Conservation (phyloP, 352 stramenopile species). For the Pythium pyrilobum region DNA sequence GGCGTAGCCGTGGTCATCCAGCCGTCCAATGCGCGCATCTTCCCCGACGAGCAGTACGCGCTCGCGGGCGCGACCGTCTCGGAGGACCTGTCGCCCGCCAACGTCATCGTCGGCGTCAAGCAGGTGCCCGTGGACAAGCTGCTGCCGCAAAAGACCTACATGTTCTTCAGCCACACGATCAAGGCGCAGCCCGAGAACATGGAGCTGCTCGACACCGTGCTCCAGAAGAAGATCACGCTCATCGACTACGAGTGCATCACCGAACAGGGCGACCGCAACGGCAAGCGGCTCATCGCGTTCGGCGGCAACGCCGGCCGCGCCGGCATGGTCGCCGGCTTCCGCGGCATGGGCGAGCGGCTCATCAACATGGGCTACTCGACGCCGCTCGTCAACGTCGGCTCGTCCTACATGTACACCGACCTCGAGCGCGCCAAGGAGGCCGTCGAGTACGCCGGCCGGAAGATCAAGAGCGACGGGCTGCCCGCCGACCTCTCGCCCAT, state of each 20-base stretch:
- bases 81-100: slow-evolving; percentile 85
- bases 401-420: slow-evolving; percentile 92
- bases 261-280: slow-evolving; percentile 63
- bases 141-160: slow-evolving; percentile 91
- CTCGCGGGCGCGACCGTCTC: slow-evolving; percentile 83
- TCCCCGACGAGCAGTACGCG: slow-evolving; percentile 91
- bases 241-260: slow-evolving; percentile 97
- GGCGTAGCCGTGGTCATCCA: slow-evolving; percentile 92
- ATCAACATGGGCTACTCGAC: slow-evolving; percentile 91
- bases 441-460: slow-evolving; percentile 73
- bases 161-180: slow-evolving; percentile 97
- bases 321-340: slow-evolving; percentile 93
- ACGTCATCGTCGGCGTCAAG: slow-evolving; percentile 95
- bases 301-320: slow-evolving; percentile 92
- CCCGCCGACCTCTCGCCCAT: slow-evolving; percentile 70
- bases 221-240: slow-evolving; percentile 90
- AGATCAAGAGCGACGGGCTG: slow-evolving; percentile 80
- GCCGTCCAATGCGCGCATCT: slow-evolving; percentile 89
- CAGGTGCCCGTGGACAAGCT: slow-evolving; percentile 82
- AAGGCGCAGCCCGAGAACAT: slow-evolving; percentile 97
- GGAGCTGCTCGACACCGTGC: slow-evolving; percentile 89
- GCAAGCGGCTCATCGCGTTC: slow-evolving; percentile 91
- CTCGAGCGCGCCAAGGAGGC: slow-evolving; percentile 86
- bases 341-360: slow-evolving; percentile 90
- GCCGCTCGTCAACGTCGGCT: slow-evolving; percentile 92